Evolutionary conservation across 1,284 basidiomycete genomes (phyloP).

Genomic region (Entoloma clypeatum): DNA sequence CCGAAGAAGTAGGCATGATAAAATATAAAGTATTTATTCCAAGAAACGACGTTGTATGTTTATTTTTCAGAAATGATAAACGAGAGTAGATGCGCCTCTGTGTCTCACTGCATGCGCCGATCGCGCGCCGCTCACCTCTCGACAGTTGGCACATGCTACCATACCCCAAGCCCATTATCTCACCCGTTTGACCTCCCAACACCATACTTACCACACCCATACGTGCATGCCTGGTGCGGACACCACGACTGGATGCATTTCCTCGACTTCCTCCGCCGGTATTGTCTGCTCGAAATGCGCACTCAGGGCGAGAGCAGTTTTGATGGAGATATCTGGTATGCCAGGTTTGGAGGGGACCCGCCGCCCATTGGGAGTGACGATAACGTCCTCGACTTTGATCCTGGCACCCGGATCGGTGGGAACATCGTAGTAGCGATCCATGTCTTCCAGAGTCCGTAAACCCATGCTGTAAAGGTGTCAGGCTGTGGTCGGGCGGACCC

Average conservation of each 20-base stretch:
- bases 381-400: conserved; percentile 14
- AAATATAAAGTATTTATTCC: too few relatives aligned
- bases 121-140: too few relatives aligned
- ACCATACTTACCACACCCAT: too few relatives aligned
- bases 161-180: too few relatives aligned
- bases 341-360: conserved; percentile 16
- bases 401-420: conserved; percentile 16
- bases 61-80: too few relatives aligned
- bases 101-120: too few relatives aligned
- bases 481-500: conserved; percentile 68
- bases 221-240: too few relatives aligned
- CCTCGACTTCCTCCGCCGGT: conserved; percentile 62
- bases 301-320: conserved; percentile 48
- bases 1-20: too few relatives aligned
- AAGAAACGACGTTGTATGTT: too few relatives aligned
- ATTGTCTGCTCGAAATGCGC: conserved; percentile 54
- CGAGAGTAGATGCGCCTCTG: too few relatives aligned
- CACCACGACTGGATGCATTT: conserved; percentile 57
- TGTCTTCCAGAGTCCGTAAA: conserved; percentile 56
- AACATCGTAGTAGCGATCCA: conserved; percentile 62
- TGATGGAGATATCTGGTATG: conserved; percentile 40
- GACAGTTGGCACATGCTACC: too few relatives aligned
- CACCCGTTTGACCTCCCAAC: too few relatives aligned
- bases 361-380: conserved; percentile 30
- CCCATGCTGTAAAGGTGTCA: conserved; percentile 58